Evolutionary conservation across 2,329 filamentous ascomycete species (phyloP).

Genomic region (Bipolaris bicolor): DNA sequence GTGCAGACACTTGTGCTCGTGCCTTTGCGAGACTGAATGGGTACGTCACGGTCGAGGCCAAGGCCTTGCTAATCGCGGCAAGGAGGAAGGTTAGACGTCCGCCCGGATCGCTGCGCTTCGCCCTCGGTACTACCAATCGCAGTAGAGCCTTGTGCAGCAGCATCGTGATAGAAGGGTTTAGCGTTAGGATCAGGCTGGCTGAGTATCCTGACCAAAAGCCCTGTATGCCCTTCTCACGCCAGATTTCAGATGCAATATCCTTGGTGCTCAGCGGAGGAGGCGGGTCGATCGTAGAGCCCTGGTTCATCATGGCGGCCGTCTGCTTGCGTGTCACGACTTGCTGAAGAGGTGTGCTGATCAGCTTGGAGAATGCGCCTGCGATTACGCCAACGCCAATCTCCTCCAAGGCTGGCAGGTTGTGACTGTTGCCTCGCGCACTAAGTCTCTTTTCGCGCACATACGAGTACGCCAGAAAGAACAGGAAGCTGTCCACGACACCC

Average conservation of each 20-base stretch:
- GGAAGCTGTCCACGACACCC: constrained; percentile 71
- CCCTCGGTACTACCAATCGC: constrained; percentile 61
- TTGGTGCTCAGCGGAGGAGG: constrained; percentile 48
- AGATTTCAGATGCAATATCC: constrained; percentile 69
- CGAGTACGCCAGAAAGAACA: constrained; percentile 85
- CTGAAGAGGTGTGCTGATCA: constrained; percentile 79
- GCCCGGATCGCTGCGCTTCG: constrained; percentile 60
- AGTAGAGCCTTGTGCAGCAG: constrained; percentile 78
- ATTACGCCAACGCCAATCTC: constrained; percentile 76
- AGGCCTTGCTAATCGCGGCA: constrained; percentile 78
- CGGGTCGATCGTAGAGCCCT: constrained; percentile 42
- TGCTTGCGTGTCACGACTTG: constrained; percentile 86
- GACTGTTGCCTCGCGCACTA: constrained; percentile 27
- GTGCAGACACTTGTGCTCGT: constrained; percentile 68
- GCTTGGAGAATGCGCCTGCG: constrained; percentile 75
- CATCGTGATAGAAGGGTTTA: constrained; percentile 88
- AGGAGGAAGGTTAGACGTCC: constrained; percentile 66
- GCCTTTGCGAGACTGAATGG: constrained; percentile 87
- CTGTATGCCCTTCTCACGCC: constrained; percentile 69
- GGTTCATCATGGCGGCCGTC: constrained; percentile 63
- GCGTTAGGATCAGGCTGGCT: constrained; percentile 76
- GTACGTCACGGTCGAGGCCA: constrained; percentile 79
- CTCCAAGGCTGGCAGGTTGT: constrained; percentile 66
- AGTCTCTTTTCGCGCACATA: constrained; percentile 57
- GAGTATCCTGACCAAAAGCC: constrained; percentile 92